Conservation (phyloP, 371 early-diverging fungal species). For the Umbelopsis sp. region DNA sequence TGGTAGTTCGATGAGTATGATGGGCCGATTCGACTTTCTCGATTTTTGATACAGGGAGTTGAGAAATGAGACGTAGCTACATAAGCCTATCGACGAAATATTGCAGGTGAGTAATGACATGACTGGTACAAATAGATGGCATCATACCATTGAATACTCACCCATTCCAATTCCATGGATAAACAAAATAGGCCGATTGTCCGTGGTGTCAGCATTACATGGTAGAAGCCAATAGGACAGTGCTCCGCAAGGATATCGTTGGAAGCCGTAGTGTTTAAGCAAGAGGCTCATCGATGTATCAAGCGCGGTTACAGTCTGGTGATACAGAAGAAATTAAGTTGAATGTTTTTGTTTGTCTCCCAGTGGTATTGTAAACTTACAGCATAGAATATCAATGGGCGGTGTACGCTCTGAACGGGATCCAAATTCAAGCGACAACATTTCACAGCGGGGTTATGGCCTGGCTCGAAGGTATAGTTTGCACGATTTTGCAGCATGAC, state of each 20-base stretch:
- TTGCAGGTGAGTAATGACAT: neutral
- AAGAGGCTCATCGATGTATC: neutral
- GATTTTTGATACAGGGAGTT: conserved; percentile 14
- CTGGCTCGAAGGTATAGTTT: conserved; percentile 3
- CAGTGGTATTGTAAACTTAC: conserved; percentile 18
- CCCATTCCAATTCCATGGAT: conserved; percentile 35
- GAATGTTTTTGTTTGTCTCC: no score
- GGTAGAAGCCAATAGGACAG: conserved; percentile 17
- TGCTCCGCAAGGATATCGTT: neutral
- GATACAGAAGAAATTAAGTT: neutral
- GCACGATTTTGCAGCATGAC: neutral
- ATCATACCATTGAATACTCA: neutral
- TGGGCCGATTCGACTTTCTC: conserved; percentile 18
- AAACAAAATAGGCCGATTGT: conserved; percentile 20
- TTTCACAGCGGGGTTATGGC: conserved; percentile 4
- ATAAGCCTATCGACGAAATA: neutral
- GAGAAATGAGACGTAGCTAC: conserved; percentile 28
- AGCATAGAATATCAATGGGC: conserved; percentile 15
- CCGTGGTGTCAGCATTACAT: neutral
- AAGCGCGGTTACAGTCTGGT: neutral
- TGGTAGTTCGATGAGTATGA: conserved; percentile 30
- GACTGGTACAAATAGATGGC: neutral
- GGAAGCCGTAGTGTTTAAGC: conserved; percentile 16
- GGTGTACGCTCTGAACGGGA: conserved; percentile 13
- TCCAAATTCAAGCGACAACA: conserved; percentile 20